Evolutionary conservation across 768 basidiomycete genomes (phyloP).

Genomic region (Boletus rex-veris): DNA sequence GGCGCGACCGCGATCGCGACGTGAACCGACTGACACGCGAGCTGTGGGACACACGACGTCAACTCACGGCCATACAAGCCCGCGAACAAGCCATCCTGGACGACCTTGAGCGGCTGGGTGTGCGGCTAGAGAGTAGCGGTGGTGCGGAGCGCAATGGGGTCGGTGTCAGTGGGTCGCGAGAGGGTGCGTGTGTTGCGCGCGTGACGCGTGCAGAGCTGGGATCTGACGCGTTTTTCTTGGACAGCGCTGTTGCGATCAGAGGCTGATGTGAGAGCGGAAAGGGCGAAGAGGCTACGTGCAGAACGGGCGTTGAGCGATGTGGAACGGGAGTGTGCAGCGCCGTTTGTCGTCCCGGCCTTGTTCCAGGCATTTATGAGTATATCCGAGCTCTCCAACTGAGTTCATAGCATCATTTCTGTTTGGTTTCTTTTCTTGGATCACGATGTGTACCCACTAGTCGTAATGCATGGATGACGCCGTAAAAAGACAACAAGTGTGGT

Average conservation of each 20-base stretch:
- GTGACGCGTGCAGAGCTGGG: not conserved
- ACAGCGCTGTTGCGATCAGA: slow-evolving; percentile 28
- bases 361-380: slow-evolving; percentile 51
- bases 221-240: not conserved
- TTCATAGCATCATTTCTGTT: not conserved
- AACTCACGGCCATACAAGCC: slow-evolving; percentile 19
- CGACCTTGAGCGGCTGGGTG: slow-evolving; percentile 20
- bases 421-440: too few relatives aligned
- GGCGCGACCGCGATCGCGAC: not conserved
- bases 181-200: slow-evolving; percentile 10
- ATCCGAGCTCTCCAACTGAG: slow-evolving; percentile 40
- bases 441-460: not conserved
- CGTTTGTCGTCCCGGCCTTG: slow-evolving; percentile 57
- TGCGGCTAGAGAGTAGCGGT: not conserved
- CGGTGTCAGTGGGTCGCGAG: slow-evolving; percentile 1
- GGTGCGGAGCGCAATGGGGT: not conserved
- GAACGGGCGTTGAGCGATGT: slow-evolving; percentile 47
- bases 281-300: slow-evolving; percentile 35
- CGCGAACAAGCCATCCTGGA: slow-evolving; percentile 24
- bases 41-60: slow-evolving; percentile 27
- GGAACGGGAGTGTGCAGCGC: slow-evolving; percentile 45
- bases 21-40: slow-evolving; percentile 21
- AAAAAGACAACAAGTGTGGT: slow-evolving; percentile 7
- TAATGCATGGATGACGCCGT: not conserved
- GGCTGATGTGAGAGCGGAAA: slow-evolving; percentile 37